Conservation (phyloP, 2,329 filamentous ascomycete species). For the Septoria linicola region DNA sequence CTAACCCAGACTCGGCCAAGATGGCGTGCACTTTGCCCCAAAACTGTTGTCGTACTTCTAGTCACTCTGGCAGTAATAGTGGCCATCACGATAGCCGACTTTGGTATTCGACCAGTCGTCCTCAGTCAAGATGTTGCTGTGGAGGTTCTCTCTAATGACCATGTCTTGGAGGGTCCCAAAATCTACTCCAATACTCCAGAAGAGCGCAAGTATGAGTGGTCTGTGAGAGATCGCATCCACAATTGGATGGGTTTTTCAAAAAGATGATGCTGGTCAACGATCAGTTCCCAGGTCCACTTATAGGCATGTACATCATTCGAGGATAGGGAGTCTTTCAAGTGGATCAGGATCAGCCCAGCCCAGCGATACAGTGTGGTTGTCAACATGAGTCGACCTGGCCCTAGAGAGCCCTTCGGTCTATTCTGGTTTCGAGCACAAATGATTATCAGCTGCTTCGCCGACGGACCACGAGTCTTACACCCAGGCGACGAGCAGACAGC, state of each 20-base stretch:
- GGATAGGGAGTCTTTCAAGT: too few relatives aligned
- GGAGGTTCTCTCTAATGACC: slow-evolving; percentile 5
- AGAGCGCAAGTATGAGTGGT: slow-evolving; percentile 1
- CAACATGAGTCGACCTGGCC: slow-evolving; percentile 50
- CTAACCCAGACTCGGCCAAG: too few relatives aligned
- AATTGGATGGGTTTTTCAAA: slow-evolving; percentile 5
- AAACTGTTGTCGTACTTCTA: not conserved
- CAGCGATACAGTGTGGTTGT: slow-evolving; percentile 69
- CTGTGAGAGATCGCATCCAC: slow-evolving; percentile 3
- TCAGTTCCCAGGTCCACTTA: slow-evolving; percentile 37
- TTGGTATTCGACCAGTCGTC: not conserved
- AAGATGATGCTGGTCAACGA: slow-evolving; percentile 34
- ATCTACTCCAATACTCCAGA: not conserved
- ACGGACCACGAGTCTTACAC: slow-evolving; percentile 43
- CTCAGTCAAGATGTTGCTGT: not conserved
- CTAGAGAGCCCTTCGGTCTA: slow-evolving; percentile 17
- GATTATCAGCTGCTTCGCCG: slow-evolving; percentile 60
- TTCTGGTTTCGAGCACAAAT: slow-evolving; percentile 58
- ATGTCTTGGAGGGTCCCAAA: not conserved
- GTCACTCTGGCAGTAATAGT: not conserved
- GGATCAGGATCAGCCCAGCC: slow-evolving; percentile 64
- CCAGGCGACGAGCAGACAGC: slow-evolving; percentile 24
- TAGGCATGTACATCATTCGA: slow-evolving; percentile 21
- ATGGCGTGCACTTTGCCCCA: not conserved
- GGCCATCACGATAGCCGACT: not conserved